These are phyloP conservation scores for Nasturtium officinale DNA, from an alignment of 345 rosid species.

Conservation along the genomic window DNA sequence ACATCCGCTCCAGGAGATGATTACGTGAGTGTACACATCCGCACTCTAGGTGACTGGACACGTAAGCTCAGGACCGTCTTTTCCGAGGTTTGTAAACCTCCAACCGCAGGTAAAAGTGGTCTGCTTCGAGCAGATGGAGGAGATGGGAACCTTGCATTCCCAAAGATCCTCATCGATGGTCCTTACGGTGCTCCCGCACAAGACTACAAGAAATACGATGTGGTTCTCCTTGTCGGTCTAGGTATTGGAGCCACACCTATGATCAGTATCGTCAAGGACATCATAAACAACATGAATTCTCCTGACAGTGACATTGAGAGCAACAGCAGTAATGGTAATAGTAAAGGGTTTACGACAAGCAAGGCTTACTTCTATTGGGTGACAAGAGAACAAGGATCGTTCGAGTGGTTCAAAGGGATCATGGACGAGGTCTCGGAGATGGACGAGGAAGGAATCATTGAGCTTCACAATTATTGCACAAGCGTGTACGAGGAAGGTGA, in stretches of 20 bases:
- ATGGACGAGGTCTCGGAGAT: conserved; percentile 88
- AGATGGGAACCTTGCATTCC: conserved; percentile 57
- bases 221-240: conserved; percentile 79
- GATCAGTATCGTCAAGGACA: conserved; percentile 91
- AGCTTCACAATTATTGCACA: conserved; percentile 85
- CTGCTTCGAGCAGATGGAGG: conserved; percentile 64
- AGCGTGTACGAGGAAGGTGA: conserved; percentile 96
- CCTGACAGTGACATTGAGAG: conserved; percentile 37
- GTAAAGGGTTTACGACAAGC: conserved; percentile 54
- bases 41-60: conserved; percentile 91
- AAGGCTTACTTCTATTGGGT: conserved; percentile 96
- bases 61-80: conserved; percentile 72
- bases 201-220: conserved; percentile 88
- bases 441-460: conserved; percentile 71
- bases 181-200: conserved; percentile 95
- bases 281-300: conserved; percentile 70
- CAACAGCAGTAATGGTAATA: conserved; percentile 39
- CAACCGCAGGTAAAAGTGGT: conserved; percentile 65
- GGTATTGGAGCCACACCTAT: conserved; percentile 96
- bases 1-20: conserved; percentile 92
- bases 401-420: conserved; percentile 93
- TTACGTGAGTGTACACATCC: conserved; percentile 81
- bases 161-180: conserved; percentile 80
- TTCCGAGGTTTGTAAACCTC: conserved; percentile 77
- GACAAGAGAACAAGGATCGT: conserved; percentile 90